Base-by-base conservation (phyloP, 2,329 filamentous ascomycete species). In the Beauveria bassiana region DNA sequence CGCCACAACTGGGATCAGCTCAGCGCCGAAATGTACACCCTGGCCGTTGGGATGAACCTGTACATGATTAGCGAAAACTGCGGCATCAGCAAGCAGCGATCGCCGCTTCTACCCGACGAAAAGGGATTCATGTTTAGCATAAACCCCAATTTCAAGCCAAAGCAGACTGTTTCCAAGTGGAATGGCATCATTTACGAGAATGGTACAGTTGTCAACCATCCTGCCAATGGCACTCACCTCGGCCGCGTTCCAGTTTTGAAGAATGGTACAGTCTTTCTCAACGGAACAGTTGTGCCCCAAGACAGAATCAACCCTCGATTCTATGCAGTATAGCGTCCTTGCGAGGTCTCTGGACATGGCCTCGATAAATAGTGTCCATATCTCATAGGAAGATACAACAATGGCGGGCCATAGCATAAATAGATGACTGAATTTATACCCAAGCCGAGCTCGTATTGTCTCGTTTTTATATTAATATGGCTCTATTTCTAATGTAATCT, bases 51-150 rank as follows among this genome's bases (percentile, higher is more conserved):
- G 0, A 55, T 71, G 63, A 70, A 70, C 58, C 61, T 73, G 54
- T 74, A 72, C 61, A 68, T 70, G 66, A 63, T 68, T 18, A 72
- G 71, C 57, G 69, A 74, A 64, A 74, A 73, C 64, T 73, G 72
- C 63, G 57, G 66, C 9, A 64, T 70, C 20, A 65, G 57, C 54
- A 63, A 50, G 61, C 54, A 58, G 47, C 64, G 65, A n/a, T 67
- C 68, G 8, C 70, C 70, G 1, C 59, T 72, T 28, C 54, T 71
- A 8, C 46, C 65, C 2, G 40, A 50, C 14, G 24, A 28, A 1
- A 6, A 43, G 10, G 28, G 42, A 1, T 47, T 28, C 3, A 5
- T 46, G 28, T 14, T 59, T n/a, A 42, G 46, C 46, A 28, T 40
- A 22, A 34, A 47, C 2, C 31, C 60, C 3, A n/a, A 22, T 5